Base-by-base conservation (phyloP, 2,329 filamentous ascomycete species). In the Orbilia ellipsospora region DNA sequence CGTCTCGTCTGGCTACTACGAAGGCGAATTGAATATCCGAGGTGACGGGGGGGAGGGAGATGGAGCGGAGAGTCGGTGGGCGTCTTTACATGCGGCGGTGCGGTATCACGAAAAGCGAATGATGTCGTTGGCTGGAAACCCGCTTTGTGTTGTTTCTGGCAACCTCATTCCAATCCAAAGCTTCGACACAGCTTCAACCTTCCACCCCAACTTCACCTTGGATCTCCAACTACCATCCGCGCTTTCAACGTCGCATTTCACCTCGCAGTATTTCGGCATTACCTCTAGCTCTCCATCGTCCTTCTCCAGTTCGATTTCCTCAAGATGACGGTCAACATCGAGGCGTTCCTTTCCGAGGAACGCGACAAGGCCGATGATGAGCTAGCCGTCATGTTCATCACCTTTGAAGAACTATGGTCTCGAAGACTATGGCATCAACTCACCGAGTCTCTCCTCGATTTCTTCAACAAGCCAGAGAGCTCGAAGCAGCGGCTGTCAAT, bases 361-460 rank as follows among this genome's bases (percentile, higher is more conserved):
- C 91, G 93, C 82, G 93, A 97, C 82, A 86, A 90, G 82, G 92
- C 93, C 80, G 92, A 93, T 62, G 92, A 93, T 79, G 92, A 96
- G 82, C 88, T 96, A 63, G 94, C 97, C 84, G 88, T 90, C 80
- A 89, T 92, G 81, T 92, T 97, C 83, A 88, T 99, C 80, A 89
- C 90, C 80, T 97, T 99, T 79, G 95, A 99, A 86, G 93, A 96
- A 82, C 92, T 90, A 82, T 99, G 95, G 95, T 95, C 99, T 86
- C 90, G 94, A 81, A 97, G 97, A 85, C 88, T 99, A 84, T 99
- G 95, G 95, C 95, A 99, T 85, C 94, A 99, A 85, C 90, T 99
- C 79, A 99, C 95, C 42, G 91, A 97, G 81, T 87, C 90, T 63
- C 88, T 99, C 68, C 86, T 97, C 80, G 88, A 92, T 79, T 97